Percentiles rank a stretch among this genome's conserved stretches.
Conservation (phyloP, 257 asterid genomes). For the Nicotiana paniculata region DNA sequence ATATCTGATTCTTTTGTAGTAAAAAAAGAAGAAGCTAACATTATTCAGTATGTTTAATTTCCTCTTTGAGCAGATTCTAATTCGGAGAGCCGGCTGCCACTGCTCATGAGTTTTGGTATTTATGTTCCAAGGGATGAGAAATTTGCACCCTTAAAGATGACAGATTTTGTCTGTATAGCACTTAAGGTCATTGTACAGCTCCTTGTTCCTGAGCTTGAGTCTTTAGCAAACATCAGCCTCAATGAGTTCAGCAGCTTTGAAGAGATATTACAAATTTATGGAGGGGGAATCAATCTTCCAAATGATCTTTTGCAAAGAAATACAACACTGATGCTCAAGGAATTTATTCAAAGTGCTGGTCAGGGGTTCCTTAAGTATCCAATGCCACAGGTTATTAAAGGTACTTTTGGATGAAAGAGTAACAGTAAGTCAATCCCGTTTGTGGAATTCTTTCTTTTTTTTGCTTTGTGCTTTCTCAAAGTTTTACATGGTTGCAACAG, state of each 20-base stretch:
- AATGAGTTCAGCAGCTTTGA: constrained; percentile 52
- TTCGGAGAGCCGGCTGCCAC: constrained; percentile 43
- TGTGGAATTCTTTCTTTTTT: not conserved
- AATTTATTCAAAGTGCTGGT: constrained; percentile 40
- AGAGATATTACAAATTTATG: constrained; percentile 33
- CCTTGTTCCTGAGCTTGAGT: constrained; percentile 42
- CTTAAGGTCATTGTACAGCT: constrained; percentile 49
- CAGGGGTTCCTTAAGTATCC: constrained; percentile 48
- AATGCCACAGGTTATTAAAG: constrained; percentile 47
- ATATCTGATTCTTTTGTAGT: not conserved
- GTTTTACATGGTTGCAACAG: constrained; percentile 20
- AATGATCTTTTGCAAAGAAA: constrained; percentile 19
- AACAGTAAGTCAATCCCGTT: not conserved
- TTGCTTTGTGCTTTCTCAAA: not conserved
- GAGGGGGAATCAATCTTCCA: constrained; percentile 42
- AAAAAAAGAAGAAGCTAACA: not conserved
- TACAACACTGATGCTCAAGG: constrained; percentile 36
- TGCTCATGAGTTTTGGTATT: constrained; percentile 36
- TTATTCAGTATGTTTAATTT: not conserved
- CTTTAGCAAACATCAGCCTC: constrained; percentile 20
- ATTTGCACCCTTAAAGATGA: constrained; percentile 50
- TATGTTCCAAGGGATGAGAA: constrained; percentile 70
- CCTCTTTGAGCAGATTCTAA: constrained; percentile 33
- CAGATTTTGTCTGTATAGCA: constrained; percentile 46
- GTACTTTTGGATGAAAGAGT: constrained; percentile 21